Conservation (phyloP, 208 protist genomes). For the Wallacemonas sp. region DNA sequence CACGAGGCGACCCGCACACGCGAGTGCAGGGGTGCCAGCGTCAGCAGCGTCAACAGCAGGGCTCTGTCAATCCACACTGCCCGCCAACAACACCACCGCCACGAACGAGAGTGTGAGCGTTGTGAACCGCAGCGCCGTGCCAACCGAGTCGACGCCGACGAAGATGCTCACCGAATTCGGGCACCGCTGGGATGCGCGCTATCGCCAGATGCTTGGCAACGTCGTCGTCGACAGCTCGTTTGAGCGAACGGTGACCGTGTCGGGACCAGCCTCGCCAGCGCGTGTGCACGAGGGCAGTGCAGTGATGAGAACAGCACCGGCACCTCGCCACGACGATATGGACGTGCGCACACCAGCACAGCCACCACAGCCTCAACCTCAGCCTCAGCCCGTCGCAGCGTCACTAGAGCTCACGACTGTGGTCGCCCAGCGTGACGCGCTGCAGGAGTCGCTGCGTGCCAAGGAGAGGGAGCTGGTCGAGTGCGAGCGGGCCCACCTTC, state of each 20-base stretch:
- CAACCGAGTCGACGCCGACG: background rate
- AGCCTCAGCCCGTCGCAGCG: background rate
- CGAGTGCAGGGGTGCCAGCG: too few relatives aligned
- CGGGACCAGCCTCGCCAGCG: background rate
- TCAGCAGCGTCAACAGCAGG: too few relatives aligned
- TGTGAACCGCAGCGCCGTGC: slow-evolving; percentile 7
- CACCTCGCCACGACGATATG: too few relatives aligned
- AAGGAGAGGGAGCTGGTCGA: slow-evolving; percentile 42
- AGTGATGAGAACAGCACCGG: background rate
- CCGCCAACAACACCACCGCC: background rate
- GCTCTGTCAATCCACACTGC: background rate
- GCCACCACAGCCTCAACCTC: background rate
- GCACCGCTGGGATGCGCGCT: slow-evolving; percentile 9
- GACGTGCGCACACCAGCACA: background rate
- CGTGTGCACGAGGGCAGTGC: background rate
- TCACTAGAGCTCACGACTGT: background rate
- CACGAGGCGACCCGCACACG: too few relatives aligned
- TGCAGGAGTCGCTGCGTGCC: slow-evolving; percentile 38
- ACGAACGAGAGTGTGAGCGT: background rate
- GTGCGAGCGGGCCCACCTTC: slow-evolving; percentile 45
- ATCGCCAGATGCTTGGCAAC: slow-evolving; percentile 4
- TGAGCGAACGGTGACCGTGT: background rate
- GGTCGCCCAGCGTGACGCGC: slow-evolving; percentile 13
- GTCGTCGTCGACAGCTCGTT: background rate
- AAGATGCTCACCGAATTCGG: slow-evolving; percentile 14